Conservation (phyloP, 139 green algal species). For the Eudorina sp. region DNA sequence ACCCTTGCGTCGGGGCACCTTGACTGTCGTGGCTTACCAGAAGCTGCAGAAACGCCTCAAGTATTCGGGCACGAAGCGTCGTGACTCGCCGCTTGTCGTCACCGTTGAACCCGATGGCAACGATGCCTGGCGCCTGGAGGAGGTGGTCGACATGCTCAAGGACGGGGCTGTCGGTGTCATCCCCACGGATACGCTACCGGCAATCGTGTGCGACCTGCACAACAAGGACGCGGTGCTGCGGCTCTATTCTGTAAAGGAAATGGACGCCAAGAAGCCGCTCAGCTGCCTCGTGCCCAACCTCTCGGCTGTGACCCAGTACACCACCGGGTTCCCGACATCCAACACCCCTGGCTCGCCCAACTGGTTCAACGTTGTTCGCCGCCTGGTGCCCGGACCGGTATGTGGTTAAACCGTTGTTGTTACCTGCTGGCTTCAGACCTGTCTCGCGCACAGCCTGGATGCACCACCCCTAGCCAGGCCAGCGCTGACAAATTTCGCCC, state of each 20-base stretch:
- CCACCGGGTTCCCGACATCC: constrained; percentile 79
- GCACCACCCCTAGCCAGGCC: not conserved
- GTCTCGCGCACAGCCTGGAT: not conserved
- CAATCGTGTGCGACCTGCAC: constrained; percentile 85
- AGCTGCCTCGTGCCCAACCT: constrained; percentile 77
- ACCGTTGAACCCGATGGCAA: constrained; percentile 71
- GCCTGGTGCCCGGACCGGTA: constrained; percentile 85
- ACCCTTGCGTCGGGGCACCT: not conserved
- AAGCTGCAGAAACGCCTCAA: constrained; percentile 35
- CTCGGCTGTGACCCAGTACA: constrained; percentile 65
- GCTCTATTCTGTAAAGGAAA: constrained; percentile 82
- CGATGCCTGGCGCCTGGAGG: constrained; percentile 83
- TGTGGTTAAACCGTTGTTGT: constrained; percentile 9
- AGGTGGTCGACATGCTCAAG: constrained; percentile 52
- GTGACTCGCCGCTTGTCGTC: constrained; percentile 47
- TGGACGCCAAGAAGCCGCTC: constrained; percentile 82
- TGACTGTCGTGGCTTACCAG: constrained; percentile 21
- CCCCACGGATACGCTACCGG: constrained; percentile 89
- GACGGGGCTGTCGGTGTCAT: constrained; percentile 83
- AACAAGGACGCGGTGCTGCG: constrained; percentile 76
- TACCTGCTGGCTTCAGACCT: not conserved
- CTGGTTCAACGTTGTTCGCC: constrained; percentile 78
- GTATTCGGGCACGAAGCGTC: not conserved
- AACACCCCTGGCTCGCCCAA: constrained; percentile 73
- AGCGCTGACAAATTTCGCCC: too few species aligned